Evolutionary conservation across 371 early-diverging fungal genomes (phyloP).

Genomic region (Mucor irregularis): DNA sequence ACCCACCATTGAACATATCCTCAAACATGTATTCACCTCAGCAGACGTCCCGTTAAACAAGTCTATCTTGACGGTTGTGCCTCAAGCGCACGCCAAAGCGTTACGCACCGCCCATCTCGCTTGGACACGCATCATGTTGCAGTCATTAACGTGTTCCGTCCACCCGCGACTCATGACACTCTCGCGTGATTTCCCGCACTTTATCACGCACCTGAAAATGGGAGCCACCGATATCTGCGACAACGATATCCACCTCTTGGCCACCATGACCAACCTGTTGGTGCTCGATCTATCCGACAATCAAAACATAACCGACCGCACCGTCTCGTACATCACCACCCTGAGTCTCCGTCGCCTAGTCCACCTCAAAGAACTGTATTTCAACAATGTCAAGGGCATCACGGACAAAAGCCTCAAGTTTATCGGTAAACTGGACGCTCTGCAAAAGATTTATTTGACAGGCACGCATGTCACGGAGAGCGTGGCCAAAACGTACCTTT

Average conservation of each 20-base stretch:
- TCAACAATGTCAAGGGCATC: conserved; percentile 1
- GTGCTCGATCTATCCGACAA: not conserved
- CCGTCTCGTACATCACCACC: not conserved
- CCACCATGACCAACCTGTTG: conserved; percentile 4
- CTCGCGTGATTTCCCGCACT: not conserved
- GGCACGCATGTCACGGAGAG: conserved; percentile 1
- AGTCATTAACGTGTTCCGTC: not conserved
- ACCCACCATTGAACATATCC: conserved; percentile 8
- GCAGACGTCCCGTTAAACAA: conserved; percentile 5
- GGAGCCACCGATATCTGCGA: conserved; percentile 1
- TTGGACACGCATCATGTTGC: conserved; percentile 3
- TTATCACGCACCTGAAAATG: conserved; percentile 9
- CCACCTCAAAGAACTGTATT: conserved; percentile 7
- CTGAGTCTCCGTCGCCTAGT: conserved; percentile 6
- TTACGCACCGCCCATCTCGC: not conserved
- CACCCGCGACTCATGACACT: not conserved
- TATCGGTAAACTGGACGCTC: conserved; percentile 2
- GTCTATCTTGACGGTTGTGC: conserved; percentile 10
- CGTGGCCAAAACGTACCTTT: conserved; percentile 5
- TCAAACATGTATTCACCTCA: conserved; percentile 10
- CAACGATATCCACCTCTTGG: conserved; percentile 2
- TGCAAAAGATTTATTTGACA: conserved; percentile 7
- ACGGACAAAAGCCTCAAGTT: conserved; percentile 21
- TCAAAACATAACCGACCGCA: conserved; percentile 7
- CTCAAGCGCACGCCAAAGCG: conserved; percentile 6